phyloP scores from a whole-genome alignment of 129 eudicot species.

The Flaveria trinervia region DNA sequence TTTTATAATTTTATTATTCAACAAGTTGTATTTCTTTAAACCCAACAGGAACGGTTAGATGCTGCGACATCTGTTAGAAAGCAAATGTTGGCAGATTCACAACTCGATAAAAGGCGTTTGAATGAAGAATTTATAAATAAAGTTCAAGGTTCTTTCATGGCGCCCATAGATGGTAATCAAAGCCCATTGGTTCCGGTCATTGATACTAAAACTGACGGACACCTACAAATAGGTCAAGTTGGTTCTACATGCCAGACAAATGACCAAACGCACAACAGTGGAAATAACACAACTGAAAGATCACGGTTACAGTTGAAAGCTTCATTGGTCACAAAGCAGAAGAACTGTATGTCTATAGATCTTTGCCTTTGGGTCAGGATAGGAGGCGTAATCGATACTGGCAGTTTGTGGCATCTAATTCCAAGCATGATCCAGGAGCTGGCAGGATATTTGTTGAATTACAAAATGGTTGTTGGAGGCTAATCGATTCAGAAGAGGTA shows the following conservation, averaged over 20 bases:
- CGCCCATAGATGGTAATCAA: slow-evolving; percentile 52
- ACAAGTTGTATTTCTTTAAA: not conserved
- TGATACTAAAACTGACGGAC: slow-evolving; percentile 46
- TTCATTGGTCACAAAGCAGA: slow-evolving; percentile 86
- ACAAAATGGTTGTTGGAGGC: slow-evolving; percentile 78
- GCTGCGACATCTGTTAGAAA: slow-evolving; percentile 86
- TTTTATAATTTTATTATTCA: not conserved
- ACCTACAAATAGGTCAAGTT: slow-evolving; percentile 37
- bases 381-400: slow-evolving; percentile 94
- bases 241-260: too few relatives aligned
- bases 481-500: slow-evolving; percentile 93
- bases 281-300: slow-evolving; percentile 68
- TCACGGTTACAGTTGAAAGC: slow-evolving; percentile 90
- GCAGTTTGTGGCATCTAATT: slow-evolving; percentile 84
- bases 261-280: slow-evolving; percentile 47
- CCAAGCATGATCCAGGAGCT: slow-evolving; percentile 85
- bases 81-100: slow-evolving; percentile 99
- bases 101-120: slow-evolving; percentile 76
- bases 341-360: slow-evolving; percentile 89
- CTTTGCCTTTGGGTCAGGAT: slow-evolving; percentile 92
- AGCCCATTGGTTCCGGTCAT: slow-evolving; percentile 49
- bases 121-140: slow-evolving; percentile 65
- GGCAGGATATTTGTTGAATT: slow-evolving; percentile 92
- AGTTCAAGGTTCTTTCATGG: slow-evolving; percentile 48
- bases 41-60: slow-evolving; percentile 86